Evolutionary conservation across 2,329 filamentous ascomycete genomes (phyloP), one percentile per base, ranked within the genome.

Genomic region (Diaporthe ilicicola): DNA sequence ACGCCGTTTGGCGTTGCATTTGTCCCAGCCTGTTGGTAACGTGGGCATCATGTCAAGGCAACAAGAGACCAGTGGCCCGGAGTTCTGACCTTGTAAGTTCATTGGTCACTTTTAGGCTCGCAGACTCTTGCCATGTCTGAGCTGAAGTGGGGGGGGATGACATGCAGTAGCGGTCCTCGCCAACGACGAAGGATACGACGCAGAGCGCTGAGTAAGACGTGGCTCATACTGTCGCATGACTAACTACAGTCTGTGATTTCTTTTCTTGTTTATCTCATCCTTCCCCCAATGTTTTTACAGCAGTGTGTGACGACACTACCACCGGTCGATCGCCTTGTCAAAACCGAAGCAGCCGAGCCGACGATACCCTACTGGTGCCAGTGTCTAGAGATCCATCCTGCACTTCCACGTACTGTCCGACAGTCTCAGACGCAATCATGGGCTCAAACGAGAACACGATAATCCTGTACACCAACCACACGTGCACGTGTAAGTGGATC

Each of bases 381-480:
- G 17, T 34, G 2, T 22, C 42, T 22, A 17, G 27, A 62, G 9
- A 46, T 34, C 12, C 27, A 24, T n/a, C 27, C 12, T 24, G n/a
- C 12, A n/a, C 24, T 34, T 17, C 19, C 15, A 9, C 15, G 39
- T 42, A 19, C 17, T 19, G 8, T 34, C 29, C 42, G 19, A 15
- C n/a, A 48, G 19, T 56, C 50, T 19, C 27, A 56, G 13, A 27
- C 22, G 15, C n/a, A 29, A 73, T 64, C 71, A 77, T 76, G 73
- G 70, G 70, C 51, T 73, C 73, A 15, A 67, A 74, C 61, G 74
- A 74, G 67, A 70, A 74, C 69, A 88, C 87, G 74, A 90, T 92
- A 77, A 89, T 82, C n/a, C 82, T 93, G 42, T 93, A 93, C 82
- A 93, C 91, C 42, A 91, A 89, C 82, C 89, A 89, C 75, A 69